Base-by-base conservation (phyloP, 805 yeast genomes). In the Pichia occidentalis region DNA sequence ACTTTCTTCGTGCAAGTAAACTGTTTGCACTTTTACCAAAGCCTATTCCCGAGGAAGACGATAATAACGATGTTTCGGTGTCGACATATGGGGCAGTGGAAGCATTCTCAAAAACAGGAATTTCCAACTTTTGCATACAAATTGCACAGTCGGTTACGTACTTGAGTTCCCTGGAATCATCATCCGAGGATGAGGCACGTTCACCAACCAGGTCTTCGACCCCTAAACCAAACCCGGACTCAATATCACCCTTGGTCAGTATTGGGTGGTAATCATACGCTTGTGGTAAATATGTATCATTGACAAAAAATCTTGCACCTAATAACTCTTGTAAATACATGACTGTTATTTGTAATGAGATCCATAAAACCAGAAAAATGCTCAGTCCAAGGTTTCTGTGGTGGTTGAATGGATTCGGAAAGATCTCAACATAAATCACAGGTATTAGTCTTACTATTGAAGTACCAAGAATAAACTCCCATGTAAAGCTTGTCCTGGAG, bases 251-350 rank as follows among this genome's bases (percentile, higher is more conserved):
- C 29, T 71, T 65, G 2, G 69, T 66, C 12, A 85, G 57, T 0
- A 77, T 52, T 5, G 84, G 86, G 54, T 87, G 95, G 52, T 88
- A 88, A 46, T 85, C 80, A 52, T 86, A 87, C 1, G 88, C 77
- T 45, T 80, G 74, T n/a, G 95, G 94, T 25, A 85, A 63, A 59
- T 77, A 70, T 32, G 69, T 70, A 39, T 75, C 80, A 16, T 88
- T 90, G 23, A 88, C 60, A 68, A 92, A 83, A 67, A 85, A 85
- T 43, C 96, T 68, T 0, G 96, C 76, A 0, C 95, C 95, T 24
- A 82, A 60, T 7, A 69, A 46, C 36, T 75, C 76, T 56, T 88
- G 97, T 6, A 78, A 59, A 35, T 65, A 68, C 18, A 88, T 54
- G 1, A 83, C 38, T 0, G 59, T 41, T 1, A 85, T 58, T 59